These are phyloP conservation scores for Lodderomyces orthopsilosis DNA, from an alignment of 1,139 yeast genomes.

Conservation along the genomic window DNA sequence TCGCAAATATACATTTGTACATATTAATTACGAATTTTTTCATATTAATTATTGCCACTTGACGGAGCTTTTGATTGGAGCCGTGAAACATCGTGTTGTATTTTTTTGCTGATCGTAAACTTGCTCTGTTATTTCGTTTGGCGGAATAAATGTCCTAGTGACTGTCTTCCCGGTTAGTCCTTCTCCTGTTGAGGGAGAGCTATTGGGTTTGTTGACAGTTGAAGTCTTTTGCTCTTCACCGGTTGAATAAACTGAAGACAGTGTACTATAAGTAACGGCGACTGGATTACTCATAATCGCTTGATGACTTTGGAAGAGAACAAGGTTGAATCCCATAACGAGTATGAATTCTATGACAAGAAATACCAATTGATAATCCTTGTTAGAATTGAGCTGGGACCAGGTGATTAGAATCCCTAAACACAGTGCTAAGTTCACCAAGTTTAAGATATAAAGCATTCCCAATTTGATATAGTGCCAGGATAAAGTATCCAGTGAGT, in stretches of 20 bases:
- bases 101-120: neutral
- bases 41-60: neutral
- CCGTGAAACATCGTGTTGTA: constrained; percentile 8
- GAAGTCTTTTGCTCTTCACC: neutral
- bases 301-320: constrained; percentile 10
- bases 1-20: constrained; percentile 4
- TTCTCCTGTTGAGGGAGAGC: neutral
- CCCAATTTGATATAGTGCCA: constrained; percentile 12
- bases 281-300: constrained; percentile 5
- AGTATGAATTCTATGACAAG: constrained; percentile 11
- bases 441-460: constrained; percentile 6
- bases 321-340: constrained; percentile 7
- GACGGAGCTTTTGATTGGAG: constrained; percentile 4
- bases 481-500: constrained; percentile 6
- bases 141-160: constrained; percentile 1
- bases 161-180: constrained; percentile 5
- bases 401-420: constrained; percentile 7
- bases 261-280: neutral
- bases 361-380: constrained; percentile 5
- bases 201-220: neutral
- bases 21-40: neutral
- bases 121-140: neutral
- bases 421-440: constrained; percentile 3
- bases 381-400: neutral
- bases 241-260: constrained; percentile 12